Evolutionary conservation across 2,329 filamentous ascomycete genomes (phyloP).

Genomic region (Colletotrichum incanum): DNA sequence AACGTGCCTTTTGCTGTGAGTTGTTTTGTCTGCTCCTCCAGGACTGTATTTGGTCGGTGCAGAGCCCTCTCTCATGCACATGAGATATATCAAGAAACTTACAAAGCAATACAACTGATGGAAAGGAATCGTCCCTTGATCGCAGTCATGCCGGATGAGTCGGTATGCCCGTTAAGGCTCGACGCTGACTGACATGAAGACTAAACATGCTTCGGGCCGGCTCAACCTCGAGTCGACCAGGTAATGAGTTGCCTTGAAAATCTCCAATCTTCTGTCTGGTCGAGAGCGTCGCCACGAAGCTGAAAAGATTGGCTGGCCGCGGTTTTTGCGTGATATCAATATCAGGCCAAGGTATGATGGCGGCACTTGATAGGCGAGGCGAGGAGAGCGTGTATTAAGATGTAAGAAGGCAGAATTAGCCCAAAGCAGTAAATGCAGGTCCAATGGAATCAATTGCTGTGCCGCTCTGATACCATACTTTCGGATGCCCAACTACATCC

Average conservation of each 20-base stretch:
- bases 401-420: conserved; percentile 11
- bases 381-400: not conserved
- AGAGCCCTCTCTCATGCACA: not conserved
- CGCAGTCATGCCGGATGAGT: not conserved
- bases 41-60: not conserved
- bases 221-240: not conserved
- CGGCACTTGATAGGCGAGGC: not conserved
- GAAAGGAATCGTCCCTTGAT: not conserved
- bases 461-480: conserved; percentile 3
- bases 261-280: no score
- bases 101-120: conserved; percentile 3
- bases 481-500: not conserved
- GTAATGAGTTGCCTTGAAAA: no score
- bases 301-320: no score
- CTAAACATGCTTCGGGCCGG: not conserved
- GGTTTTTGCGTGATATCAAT: not conserved
- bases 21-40: not conserved
- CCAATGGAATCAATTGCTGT: conserved; percentile 7
- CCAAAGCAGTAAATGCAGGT: not conserved
- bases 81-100: conserved; percentile 19
- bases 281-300: no score
- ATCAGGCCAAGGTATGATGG: not conserved
- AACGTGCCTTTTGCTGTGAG: not conserved
- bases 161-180: not conserved
- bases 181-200: not conserved